These are phyloP conservation scores for Theileria annulata DNA, from an alignment of 169 alveolate species.

Conservation along the genomic window DNA sequence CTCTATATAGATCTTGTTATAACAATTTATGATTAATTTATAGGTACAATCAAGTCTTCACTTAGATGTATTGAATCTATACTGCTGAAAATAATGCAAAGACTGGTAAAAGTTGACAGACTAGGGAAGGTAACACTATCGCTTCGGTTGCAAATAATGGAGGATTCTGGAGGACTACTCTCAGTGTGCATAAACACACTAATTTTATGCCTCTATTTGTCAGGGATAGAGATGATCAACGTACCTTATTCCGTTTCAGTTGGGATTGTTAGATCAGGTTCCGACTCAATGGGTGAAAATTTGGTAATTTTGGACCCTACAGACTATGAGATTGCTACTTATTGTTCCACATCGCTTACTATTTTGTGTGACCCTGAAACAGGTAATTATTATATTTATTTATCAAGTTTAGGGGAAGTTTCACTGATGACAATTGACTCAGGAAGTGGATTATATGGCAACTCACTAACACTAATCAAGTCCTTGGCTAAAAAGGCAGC, in stretches of 20 bases:
- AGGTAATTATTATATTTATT: constrained; percentile 23
- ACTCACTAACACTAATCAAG: constrained; percentile 8
- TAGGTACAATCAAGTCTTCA: constrained; percentile 42
- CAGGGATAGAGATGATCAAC: constrained; percentile 41
- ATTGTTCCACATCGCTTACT: constrained; percentile 35
- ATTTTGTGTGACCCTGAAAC: constrained; percentile 43
- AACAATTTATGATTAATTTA: not conserved
- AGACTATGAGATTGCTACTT: constrained; percentile 12
- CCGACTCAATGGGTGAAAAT: constrained; percentile 1
- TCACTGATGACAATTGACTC: constrained; percentile 39
- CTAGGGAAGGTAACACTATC: constrained; percentile 50
- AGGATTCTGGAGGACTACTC: constrained; percentile 54
- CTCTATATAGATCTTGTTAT: too few species aligned
- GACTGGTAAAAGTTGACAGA: constrained; percentile 13
- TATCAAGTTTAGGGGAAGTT: constrained; percentile 30
- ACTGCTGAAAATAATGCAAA: constrained; percentile 34
- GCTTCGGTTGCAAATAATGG: constrained; percentile 43
- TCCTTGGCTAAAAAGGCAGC: constrained; percentile 10
- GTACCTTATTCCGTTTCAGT: constrained; percentile 50
- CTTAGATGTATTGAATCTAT: constrained; percentile 35
- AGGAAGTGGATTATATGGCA: constrained; percentile 35
- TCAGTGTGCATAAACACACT: constrained; percentile 58
- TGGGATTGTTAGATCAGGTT: constrained; percentile 14
- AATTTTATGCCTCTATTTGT: constrained; percentile 9
- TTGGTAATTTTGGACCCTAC: constrained; percentile 53